A percentile compares a stretch with the other conserved stretches of the same genome.
These are phyloP conservation scores for Lachnellula suecica DNA, from an alignment of 2,329 filamentous ascomycete species.

Conservation along the genomic window DNA sequence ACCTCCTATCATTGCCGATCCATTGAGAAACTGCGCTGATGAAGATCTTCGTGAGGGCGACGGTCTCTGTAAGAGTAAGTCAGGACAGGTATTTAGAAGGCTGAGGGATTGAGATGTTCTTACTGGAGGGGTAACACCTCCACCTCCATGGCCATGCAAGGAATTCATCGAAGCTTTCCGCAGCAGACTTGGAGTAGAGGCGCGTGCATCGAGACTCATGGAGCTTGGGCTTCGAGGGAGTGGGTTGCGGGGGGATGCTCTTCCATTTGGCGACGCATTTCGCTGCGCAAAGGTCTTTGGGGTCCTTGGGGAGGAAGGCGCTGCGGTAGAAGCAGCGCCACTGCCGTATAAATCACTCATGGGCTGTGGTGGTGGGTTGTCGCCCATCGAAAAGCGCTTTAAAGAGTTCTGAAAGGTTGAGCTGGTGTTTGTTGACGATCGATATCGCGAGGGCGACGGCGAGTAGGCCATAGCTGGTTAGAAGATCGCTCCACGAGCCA, in stretches of 20 bases:
- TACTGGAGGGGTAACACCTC: slow-evolving; percentile 34
- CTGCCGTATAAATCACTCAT: neutral
- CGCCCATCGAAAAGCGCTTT: slow-evolving; percentile 38
- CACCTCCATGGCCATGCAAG: slow-evolving; percentile 38
- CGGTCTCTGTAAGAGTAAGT: slow-evolving; percentile 18
- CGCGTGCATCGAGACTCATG: slow-evolving; percentile 40
- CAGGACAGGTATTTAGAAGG: neutral
- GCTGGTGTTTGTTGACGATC: slow-evolving; percentile 21
- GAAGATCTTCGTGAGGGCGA: slow-evolving; percentile 41
- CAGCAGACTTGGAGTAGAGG: slow-evolving; percentile 40
- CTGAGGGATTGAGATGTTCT: neutral
- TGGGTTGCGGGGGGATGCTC: slow-evolving; percentile 26
- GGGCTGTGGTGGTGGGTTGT: neutral
- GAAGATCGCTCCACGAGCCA: too few relatives aligned
- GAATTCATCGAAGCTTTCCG: slow-evolving; percentile 44
- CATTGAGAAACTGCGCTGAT: slow-evolving; percentile 39
- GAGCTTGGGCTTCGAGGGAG: slow-evolving; percentile 41
- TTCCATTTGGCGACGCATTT: slow-evolving; percentile 25
- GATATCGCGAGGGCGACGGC: too few relatives aligned
- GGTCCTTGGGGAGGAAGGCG: slow-evolving; percentile 16
- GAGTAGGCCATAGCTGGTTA: neutral
- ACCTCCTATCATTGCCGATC: slow-evolving; percentile 36
- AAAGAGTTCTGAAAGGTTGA: slow-evolving; percentile 35
- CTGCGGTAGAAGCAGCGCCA: slow-evolving; percentile 13
- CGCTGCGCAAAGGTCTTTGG: slow-evolving; percentile 12